Evolutionary conservation across 495 filamentous ascomycete species (phyloP).

Genomic region (Trichoderma reesei): DNA sequence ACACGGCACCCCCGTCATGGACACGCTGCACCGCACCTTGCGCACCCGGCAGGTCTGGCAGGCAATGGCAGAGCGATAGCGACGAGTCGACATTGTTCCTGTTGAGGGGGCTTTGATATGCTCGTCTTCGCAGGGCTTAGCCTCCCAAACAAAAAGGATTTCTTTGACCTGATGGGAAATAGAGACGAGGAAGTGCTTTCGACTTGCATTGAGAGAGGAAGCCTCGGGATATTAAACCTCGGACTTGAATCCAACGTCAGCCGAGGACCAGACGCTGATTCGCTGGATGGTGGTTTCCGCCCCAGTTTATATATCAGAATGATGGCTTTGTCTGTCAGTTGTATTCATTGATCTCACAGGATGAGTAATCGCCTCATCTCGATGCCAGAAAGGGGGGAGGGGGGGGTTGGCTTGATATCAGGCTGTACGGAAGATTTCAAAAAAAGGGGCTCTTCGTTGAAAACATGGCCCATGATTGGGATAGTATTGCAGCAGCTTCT

Average conservation of each 20-base stretch:
- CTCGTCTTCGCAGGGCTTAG: no score
- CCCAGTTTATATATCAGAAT: neutral
- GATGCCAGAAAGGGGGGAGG: neutral
- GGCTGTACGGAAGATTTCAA: no score
- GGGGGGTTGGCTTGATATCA: no score
- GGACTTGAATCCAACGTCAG: neutral
- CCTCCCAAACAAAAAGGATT: neutral
- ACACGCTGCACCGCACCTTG: constrained; percentile 1
- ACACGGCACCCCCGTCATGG: constrained; percentile 2
- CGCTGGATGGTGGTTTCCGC: neutral
- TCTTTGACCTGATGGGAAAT: neutral
- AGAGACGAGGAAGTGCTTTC: neutral
- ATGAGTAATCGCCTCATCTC: neutral
- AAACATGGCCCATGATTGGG: no score
- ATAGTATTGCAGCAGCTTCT: no score
- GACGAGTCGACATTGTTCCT: neutral
- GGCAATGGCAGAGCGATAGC: constrained; percentile 1
- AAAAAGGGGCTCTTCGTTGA: no score
- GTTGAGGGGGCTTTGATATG: no score
- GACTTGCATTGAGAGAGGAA: neutral
- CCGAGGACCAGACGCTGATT: neutral
- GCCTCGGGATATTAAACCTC: constrained; percentile 6
- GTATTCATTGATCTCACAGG: neutral
- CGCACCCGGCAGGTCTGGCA: constrained; percentile 4
- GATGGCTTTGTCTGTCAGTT: neutral